Conservation (phyloP, 2,329 filamentous ascomycete species). For the Helotiales sp. region DNA sequence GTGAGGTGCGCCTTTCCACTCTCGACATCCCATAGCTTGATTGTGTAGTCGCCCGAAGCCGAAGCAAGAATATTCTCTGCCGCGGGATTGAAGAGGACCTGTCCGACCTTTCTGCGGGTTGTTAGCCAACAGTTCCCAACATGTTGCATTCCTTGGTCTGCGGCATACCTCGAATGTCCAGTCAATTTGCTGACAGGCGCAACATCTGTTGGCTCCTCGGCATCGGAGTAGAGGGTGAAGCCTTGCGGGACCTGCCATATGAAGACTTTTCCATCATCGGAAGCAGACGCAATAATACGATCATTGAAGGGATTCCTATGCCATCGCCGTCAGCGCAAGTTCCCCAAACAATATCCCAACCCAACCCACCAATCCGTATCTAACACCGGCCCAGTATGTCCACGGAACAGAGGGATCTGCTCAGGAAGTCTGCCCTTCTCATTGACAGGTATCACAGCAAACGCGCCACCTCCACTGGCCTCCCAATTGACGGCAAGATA, state of each 20-base stretch:
- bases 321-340: slow-evolving; percentile 32
- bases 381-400: slow-evolving; percentile 92
- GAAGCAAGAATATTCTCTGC: slow-evolving; percentile 96
- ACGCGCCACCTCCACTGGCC: slow-evolving; percentile 91
- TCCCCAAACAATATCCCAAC: slow-evolving; percentile 34
- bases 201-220: slow-evolving; percentile 83
- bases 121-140: slow-evolving; percentile 34
- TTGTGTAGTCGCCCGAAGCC: slow-evolving; percentile 89
- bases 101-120: slow-evolving; percentile 82
- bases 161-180: slow-evolving; percentile 79
- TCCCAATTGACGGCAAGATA: slow-evolving; percentile 99
- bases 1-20: slow-evolving; percentile 75
- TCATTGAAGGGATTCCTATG: slow-evolving; percentile 94
- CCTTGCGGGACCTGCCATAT: slow-evolving; percentile 92
- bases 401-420: slow-evolving; percentile 91
- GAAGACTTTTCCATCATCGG: slow-evolving; percentile 96
- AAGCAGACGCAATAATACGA: slow-evolving; percentile 86
- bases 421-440: slow-evolving; percentile 92
- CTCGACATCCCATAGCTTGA: slow-evolving; percentile 95
- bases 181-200: slow-evolving; percentile 79
- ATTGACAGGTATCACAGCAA: slow-evolving; percentile 89
- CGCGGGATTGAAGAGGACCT: slow-evolving; percentile 96
- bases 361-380: slow-evolving; percentile 90
- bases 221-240: slow-evolving; percentile 84
- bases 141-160: background rate